phyloP scores from a whole-genome alignment of 306 rosid species.

The Prunus mongolica region DNA sequence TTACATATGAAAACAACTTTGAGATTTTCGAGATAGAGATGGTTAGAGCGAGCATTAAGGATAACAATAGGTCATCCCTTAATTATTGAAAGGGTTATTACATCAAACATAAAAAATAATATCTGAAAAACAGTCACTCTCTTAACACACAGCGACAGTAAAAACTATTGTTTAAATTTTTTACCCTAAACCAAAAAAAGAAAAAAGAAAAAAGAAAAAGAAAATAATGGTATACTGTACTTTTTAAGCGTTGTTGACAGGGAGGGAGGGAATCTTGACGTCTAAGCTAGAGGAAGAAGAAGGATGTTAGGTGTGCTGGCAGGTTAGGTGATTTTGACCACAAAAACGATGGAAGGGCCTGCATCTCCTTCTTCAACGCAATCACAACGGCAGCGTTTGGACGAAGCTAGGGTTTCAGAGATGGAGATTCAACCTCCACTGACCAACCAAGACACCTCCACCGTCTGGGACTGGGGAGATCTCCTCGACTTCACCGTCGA shows the following conservation, averaged over 20 bases:
- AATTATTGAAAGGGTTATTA: too few relatives aligned
- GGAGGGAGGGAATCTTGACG: background rate
- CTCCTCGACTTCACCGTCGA: slow-evolving; percentile 51
- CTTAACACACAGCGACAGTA: too few relatives aligned
- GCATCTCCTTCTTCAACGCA: slow-evolving; percentile 4
- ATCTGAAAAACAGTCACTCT: background rate
- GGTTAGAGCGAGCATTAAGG: too few relatives aligned
- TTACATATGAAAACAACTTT: too few relatives aligned
- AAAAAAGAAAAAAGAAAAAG: background rate
- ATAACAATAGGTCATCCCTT: too few relatives aligned
- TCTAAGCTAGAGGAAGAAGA: background rate
- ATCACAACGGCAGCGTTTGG: background rate
- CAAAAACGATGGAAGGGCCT: slow-evolving; percentile 1
- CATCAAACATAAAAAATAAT: too few relatives aligned
- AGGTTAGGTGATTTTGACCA: background rate
- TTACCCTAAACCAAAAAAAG: background rate
- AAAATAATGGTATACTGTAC: background rate
- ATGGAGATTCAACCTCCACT: slow-evolving; percentile 32
- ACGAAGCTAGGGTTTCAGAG: slow-evolving; percentile 6
- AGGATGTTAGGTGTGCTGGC: background rate
- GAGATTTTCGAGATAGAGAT: too few relatives aligned
- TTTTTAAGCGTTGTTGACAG: background rate
- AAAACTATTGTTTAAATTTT: too few relatives aligned
- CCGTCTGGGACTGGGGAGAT: slow-evolving; percentile 57
- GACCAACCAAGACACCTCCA: slow-evolving; percentile 20